Conservation (phyloP, 495 filamentous ascomycete genomes). For the Rostrohypoxylon terebratum region DNA sequence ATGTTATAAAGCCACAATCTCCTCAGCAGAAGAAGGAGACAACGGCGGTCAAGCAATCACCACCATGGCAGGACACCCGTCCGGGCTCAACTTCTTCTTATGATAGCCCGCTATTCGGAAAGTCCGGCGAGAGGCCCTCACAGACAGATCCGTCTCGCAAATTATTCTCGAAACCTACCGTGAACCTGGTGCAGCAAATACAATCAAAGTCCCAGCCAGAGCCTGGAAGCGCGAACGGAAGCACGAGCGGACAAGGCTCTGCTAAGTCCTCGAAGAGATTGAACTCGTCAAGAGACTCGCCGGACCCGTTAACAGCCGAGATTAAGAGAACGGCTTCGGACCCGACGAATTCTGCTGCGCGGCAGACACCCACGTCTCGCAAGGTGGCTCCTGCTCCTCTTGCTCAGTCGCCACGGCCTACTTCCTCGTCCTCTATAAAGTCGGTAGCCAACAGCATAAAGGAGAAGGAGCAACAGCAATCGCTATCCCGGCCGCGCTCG, state of each 20-base stretch:
- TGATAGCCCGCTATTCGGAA: constrained; percentile 50
- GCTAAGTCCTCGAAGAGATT: constrained; percentile 22
- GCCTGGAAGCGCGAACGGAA: constrained; percentile 16
- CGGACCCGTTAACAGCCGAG: constrained; percentile 25
- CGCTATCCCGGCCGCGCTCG: constrained; percentile 33
- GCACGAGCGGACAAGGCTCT: constrained; percentile 2
- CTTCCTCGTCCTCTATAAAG: constrained; percentile 23
- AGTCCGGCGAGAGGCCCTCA: constrained; percentile 45
- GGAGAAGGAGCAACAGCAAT: constrained; percentile 33
- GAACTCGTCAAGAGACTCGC: constrained; percentile 30
- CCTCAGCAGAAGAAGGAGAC: constrained; percentile 32
- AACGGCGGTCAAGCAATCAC: constrained; percentile 19
- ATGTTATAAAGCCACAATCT: constrained; percentile 40
- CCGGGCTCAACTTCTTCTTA: constrained; percentile 47
- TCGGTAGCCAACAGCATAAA: constrained; percentile 2
- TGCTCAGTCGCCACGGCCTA: constrained; percentile 29
- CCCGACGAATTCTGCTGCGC: constrained; percentile 11
- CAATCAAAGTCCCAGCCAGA: constrained; percentile 39
- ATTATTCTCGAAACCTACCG: constrained; percentile 46
- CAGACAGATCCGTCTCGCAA: constrained; percentile 43
- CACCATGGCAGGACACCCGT: constrained; percentile 34
- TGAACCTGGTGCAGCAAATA: constrained; percentile 11
- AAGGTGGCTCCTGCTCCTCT: constrained; percentile 8
- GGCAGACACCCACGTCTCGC: constrained; percentile 16
- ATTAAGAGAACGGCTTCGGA: constrained; percentile 35